These are phyloP conservation scores for Ceratobasidium sp. DNA, from an alignment of 1,284 basidiomycete genomes.

Conservation along the genomic window DNA sequence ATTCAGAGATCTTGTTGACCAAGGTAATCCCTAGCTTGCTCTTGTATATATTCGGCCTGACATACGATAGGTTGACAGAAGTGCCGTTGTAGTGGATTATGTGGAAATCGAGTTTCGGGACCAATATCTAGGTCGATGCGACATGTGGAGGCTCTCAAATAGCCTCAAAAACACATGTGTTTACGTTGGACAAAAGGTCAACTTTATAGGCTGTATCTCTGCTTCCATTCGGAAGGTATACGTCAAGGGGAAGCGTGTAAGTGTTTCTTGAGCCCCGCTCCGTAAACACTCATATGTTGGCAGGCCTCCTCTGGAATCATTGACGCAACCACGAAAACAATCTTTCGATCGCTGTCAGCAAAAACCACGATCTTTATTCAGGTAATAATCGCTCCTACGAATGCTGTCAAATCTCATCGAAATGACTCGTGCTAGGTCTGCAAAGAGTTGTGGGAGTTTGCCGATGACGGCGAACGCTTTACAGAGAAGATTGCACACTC, in stretches of 20 bases:
- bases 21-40: conserved; percentile 63
- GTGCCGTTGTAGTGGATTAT: conserved; percentile 77
- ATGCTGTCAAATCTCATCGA: background rate
- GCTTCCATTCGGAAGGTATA: conserved; percentile 85
- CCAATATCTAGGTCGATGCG: conserved; percentile 90
- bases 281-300: conserved; percentile 30
- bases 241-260: conserved; percentile 71
- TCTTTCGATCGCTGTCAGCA: conserved; percentile 92
- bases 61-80: conserved; percentile 70
- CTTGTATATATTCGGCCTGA: conserved; percentile 26
- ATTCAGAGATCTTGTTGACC: conserved; percentile 74
- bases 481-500: conserved; percentile 97
- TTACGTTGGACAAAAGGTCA: conserved; percentile 78
- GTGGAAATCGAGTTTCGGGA: conserved; percentile 92
- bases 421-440: conserved; percentile 66
- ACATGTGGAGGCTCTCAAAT: conserved; percentile 90
- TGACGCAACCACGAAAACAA: conserved; percentile 85
- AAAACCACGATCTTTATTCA: conserved; percentile 95
- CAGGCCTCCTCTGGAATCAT: conserved; percentile 86
- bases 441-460: conserved; percentile 96
- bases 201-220: conserved; percentile 80
- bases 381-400: conserved; percentile 46
- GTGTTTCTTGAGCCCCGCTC: conserved; percentile 47
- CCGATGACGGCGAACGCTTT: conserved; percentile 95
- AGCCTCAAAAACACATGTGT: conserved; percentile 66